Evolutionary conservation across 495 filamentous ascomycete species (phyloP), one percentile per base, ranked within the genome.

Genomic region (Cryomyces antarcticus): DNA sequence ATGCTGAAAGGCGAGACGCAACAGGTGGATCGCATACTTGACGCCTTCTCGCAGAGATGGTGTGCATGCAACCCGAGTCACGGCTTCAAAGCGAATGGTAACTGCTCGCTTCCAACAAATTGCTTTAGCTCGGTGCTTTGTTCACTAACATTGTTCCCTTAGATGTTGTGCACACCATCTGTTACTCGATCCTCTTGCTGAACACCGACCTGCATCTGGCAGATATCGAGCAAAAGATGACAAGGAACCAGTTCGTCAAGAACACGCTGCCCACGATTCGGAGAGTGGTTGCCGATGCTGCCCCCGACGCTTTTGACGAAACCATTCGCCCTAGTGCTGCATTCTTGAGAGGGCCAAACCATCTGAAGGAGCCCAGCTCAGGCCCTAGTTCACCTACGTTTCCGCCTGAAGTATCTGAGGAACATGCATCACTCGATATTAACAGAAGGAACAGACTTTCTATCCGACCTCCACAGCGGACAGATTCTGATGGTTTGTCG

Each of bases 111-210:
- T 34, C 9, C 7, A 44, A n/a, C 3, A 36, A 36, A 36, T 36
- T 13, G 9, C 33, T 13, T 7, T 36, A 10, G 33, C 33, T 10
- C 9, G 12, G 12, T 36, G 24, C 31, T 38, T 41, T 6, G 11
- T 28, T 46, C 39, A 44, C 58, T 49, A 51, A 11, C 29, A 41
- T 39, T 27, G 29, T 50, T 44, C 28, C 5, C 41, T 33, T 57
- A 84, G 88, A 96, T 60, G 79, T 99, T 40, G 86, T 99, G 9
- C 87, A 96, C 54, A 96, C 92, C 6, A 88, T 99, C 46, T 88
- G 82, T 55, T 99, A 95, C 58, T 96, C 89, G 4, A 68, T 99
- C 41, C 75, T 99, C 42, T 67, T 99, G 29, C 68, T 99, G 42
- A 99, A 99, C 53, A 96, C 89, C 43, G 89, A 99, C 62, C 67